Percentiles rank a stretch among this genome's conserved stretches.
phyloP scores from a whole-genome alignment of 2,329 filamentous ascomycete genomes.

The Fusarium stilboides region DNA sequence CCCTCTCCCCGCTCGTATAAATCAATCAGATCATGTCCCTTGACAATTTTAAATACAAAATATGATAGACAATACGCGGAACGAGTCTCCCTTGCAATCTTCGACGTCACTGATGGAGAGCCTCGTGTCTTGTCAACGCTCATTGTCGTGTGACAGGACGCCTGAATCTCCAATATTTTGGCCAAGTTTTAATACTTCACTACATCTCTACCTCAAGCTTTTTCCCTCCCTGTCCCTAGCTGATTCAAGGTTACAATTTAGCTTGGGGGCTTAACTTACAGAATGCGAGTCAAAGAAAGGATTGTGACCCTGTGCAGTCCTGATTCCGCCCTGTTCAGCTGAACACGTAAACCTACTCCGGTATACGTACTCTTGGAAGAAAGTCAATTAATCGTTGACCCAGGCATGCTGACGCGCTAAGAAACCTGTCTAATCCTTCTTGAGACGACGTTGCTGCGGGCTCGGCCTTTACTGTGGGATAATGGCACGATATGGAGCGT shows the following conservation, averaged over 20 bases:
- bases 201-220: constrained; percentile 3
- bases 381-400: constrained; percentile 17
- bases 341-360: constrained; percentile 18
- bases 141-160: constrained; percentile 22
- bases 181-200: constrained; percentile 14
- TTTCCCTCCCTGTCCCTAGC: neutral
- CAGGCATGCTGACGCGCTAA: constrained; percentile 21
- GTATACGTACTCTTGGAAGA: constrained; percentile 5
- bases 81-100: constrained; percentile 21
- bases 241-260: constrained; percentile 22
- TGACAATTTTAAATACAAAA: constrained; percentile 35
- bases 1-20: constrained; percentile 25
- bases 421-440: constrained; percentile 21
- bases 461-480: constrained; percentile 20
- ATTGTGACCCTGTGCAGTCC: neutral
- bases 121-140: constrained; percentile 4
- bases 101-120: constrained; percentile 28
- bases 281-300: neutral
- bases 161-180: constrained; percentile 20
- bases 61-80: neutral
- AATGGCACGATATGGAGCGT: constrained; percentile 28
- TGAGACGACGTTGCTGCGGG: constrained; percentile 11
- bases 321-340: constrained; percentile 15
- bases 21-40: constrained; percentile 42
- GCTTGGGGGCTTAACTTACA: constrained; percentile 8